Evolutionary conservation across 768 basidiomycete genomes (phyloP).

Genomic region (Nidularia pulvinata): DNA sequence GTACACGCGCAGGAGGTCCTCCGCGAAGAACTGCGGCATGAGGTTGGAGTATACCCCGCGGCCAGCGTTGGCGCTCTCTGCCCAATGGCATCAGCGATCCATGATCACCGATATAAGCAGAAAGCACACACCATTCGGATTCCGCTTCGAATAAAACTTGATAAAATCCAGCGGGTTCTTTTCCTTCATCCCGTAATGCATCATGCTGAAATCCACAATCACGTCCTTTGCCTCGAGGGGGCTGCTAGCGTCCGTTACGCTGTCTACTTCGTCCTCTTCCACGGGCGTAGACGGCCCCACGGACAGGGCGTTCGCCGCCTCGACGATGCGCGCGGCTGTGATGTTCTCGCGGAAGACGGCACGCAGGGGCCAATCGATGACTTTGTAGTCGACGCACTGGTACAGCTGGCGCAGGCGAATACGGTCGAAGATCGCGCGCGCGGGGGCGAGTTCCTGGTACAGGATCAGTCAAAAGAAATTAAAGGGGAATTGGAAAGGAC

Average conservation of each 20-base stretch:
- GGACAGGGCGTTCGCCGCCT: conserved; percentile 27
- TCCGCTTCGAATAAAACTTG: conserved; percentile 73
- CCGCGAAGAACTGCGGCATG: conserved; percentile 66
- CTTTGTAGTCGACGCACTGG: conserved; percentile 65
- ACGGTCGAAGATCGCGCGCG: conserved; percentile 63
- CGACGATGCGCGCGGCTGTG: conserved; percentile 41
- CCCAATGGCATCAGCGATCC: too few relatives aligned
- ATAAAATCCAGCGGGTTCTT: conserved; percentile 68
- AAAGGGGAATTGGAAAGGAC: conserved; percentile 13
- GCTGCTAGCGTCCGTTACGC: conserved; percentile 30
- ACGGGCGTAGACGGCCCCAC: conserved; percentile 10
- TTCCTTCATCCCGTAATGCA: conserved; percentile 81
- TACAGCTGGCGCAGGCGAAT: conserved; percentile 69
- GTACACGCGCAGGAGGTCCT: conserved; percentile 69
- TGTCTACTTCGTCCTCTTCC: conserved; percentile 5
- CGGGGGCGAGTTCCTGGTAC: conserved; percentile 52
- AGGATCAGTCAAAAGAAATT: conserved; percentile 1
- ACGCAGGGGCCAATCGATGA: conserved; percentile 37
- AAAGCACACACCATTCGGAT: conserved; percentile 47
- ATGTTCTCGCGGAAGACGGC: conserved; percentile 32
- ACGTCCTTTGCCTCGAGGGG: conserved; percentile 38
- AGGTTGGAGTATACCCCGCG: conserved; percentile 63
- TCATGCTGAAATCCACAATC: conserved; percentile 58
- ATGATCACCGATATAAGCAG: background rate
- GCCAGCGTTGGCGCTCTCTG: conserved; percentile 43